Base-by-base conservation (phyloP, 805 yeast genomes). In the Lipomyces mesembrius region DNA sequence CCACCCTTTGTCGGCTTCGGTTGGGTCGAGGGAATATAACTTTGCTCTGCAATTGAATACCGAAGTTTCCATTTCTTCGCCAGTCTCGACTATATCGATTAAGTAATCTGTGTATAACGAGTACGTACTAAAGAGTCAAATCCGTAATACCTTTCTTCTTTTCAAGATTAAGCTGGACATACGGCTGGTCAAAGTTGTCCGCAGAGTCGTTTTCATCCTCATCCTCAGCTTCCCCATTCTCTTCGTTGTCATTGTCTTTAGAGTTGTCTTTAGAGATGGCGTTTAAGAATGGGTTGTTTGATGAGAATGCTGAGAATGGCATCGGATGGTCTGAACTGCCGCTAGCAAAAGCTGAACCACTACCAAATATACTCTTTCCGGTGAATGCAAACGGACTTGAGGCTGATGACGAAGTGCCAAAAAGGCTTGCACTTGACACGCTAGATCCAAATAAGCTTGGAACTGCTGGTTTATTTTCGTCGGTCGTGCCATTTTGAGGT, bases 41-140 rank as follows among this genome's bases (percentile, higher is more conserved):
- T 93, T 91, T 3, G 96, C 91, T 59, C 89, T 87, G 51, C 89
- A 84, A 56, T 86, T 85, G 76, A 85, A 91, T 7, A 88, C 75
- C 0, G 90, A 85, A 43, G 81, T 81, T 76, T 95, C 99, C 64
- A 86, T 82, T 77, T 95, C 99, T 77, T 95, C 99, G 0, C 98
- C 99, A 0, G 98, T 92, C 65, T 86, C 90, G 7, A 90, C 87
- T 69, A 83, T 73, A 83, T 7, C 49, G 6, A 43, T 17, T n/a
- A 7, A 43, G 83, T 74, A 83, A 86, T 34, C 29, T 54, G 34
- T 2, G 1, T 6, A 29, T 7, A 9, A 12, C 17, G 17, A 14
- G 39, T 20, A 14, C 11, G 35, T 5, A 51, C 32, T 17, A 14
- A 20, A 22, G 20, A 12, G 35, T 27, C 7, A 27, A 20, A 9